phyloP scores from a whole-genome alignment of 805 yeast species.

The Candida maesae region DNA sequence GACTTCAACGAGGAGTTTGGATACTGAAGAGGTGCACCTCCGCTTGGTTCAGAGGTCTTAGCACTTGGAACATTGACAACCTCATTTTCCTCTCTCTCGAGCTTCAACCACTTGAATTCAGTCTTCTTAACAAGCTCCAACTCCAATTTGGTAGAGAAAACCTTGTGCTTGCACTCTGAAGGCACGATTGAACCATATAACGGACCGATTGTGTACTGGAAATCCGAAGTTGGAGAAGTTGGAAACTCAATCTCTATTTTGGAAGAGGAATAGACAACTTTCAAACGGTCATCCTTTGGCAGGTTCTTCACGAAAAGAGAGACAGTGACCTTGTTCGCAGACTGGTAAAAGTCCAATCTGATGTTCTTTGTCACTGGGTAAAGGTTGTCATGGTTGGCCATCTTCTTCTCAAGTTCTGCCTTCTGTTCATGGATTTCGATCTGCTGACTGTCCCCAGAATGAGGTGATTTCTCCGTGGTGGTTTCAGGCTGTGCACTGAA shows the following conservation, averaged over 20 bases:
- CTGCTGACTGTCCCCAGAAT: too few relatives aligned
- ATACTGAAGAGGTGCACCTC: slow-evolving; percentile 30
- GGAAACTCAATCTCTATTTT: slow-evolving; percentile 45
- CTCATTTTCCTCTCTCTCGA: slow-evolving; percentile 29
- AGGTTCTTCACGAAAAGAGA: slow-evolving; percentile 70
- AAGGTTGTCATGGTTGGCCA: slow-evolving; percentile 23
- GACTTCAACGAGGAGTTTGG: slow-evolving; percentile 63
- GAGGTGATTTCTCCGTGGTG: too few relatives aligned
- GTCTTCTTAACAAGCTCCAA: slow-evolving; percentile 49
- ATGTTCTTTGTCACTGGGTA: slow-evolving; percentile 30
- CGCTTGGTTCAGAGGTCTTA: neutral
- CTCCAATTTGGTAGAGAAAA: slow-evolving; percentile 76
- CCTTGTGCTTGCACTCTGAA: slow-evolving; percentile 39
- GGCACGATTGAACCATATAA: slow-evolving; percentile 50
- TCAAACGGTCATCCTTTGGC: slow-evolving; percentile 42
- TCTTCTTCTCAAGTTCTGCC: slow-evolving; percentile 21
- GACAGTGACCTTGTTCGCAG: slow-evolving; percentile 49
- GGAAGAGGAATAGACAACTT: slow-evolving; percentile 35
- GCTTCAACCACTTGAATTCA: slow-evolving; percentile 48
- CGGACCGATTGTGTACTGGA: slow-evolving; percentile 52
- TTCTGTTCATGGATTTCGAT: slow-evolving; percentile 9
- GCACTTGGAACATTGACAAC: slow-evolving; percentile 3
- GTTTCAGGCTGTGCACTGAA: too few relatives aligned
- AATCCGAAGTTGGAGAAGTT: slow-evolving; percentile 48
- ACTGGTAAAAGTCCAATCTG: slow-evolving; percentile 74